Percentiles rank a stretch among this genome's conserved stretches.
Conservation (phyloP, 306 rosid species). For the Lagenaria siceraria region DNA sequence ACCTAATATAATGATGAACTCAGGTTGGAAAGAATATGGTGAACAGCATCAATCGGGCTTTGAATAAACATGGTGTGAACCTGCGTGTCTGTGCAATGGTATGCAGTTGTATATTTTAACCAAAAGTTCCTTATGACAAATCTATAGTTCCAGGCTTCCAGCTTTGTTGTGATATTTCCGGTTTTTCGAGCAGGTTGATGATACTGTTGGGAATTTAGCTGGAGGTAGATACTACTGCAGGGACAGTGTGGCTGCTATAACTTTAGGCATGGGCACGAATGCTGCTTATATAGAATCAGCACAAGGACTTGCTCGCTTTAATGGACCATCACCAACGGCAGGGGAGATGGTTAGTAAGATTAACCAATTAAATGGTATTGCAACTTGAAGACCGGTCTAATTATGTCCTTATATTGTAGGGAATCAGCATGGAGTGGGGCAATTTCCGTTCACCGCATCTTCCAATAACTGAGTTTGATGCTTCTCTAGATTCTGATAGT, state of each 20-base stretch:
- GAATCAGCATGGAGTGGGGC: slow-evolving; percentile 55
- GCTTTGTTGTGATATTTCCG: neutral
- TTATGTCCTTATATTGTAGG: slow-evolving; percentile 26
- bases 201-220: slow-evolving; percentile 50
- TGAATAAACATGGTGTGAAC: slow-evolving; percentile 35
- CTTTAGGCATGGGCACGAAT: slow-evolving; percentile 48
- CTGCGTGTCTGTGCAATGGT: slow-evolving; percentile 42
- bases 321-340: slow-evolving; percentile 28
- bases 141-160: neutral
- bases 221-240: slow-evolving; percentile 58
- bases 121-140: neutral
- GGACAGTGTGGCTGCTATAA: slow-evolving; percentile 48
- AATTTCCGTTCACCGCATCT: slow-evolving; percentile 44
- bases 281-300: slow-evolving; percentile 52
- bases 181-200: slow-evolving; percentile 43
- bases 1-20: slow-evolving; percentile 3
- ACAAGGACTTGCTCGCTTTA: slow-evolving; percentile 22
- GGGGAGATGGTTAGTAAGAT: slow-evolving; percentile 36
- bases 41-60: slow-evolving; percentile 29
- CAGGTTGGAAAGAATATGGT: slow-evolving; percentile 43
- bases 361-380: neutral
- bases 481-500: slow-evolving; percentile 45
- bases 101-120: neutral
- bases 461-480: slow-evolving; percentile 41
- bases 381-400: neutral